Base-by-base conservation (phyloP, 441 rosid genomes). In the Corymbia citriodora region DNA sequence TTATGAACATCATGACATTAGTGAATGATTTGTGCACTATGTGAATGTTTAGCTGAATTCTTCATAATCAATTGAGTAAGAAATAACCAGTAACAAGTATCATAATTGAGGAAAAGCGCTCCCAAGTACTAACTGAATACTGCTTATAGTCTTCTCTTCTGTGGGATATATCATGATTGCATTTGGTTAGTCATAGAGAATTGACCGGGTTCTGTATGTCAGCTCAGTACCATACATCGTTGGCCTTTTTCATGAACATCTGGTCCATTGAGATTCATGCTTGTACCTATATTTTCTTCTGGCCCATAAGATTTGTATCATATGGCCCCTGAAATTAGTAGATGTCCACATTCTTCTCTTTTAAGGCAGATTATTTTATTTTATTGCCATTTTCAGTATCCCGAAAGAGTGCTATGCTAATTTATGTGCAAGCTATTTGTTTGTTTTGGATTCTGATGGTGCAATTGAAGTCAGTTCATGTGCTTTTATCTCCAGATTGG, bases 401-500 rank as follows among this genome's bases (percentile, higher is more conserved):
- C 53, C 29, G 6, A 45, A 45, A 79, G 53, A 23, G n/a, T 79
- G 85, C 88, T 88, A 48, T 9, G 27, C 45, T 27, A 88, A 4
- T 48, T 88, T 92, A 90, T 55, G 55, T 87, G 88, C 88, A 91
- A 82, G 88, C 90, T 81, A 85, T 91, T 36, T 88, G 83, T 50
- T 88, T 85, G 25, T 92, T 89, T 79, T 45, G 18, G 48, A 25
- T 89, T 89, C 27, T 48, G 50, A 31, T 49, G 83, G 23, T 81
- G n/a, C 65, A 61, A 9, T 45, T 48, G 57, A 31, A 36, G 63
- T n/a, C 52, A 79, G 45, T 83, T 33, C 72, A 25, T 65, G 54
- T 55, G 48, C 82, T 59, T 90, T 74, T 55, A 40, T 40, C 15
- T 90, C 48, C 98, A 97, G 99, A 98, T 98, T 57, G 98, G 96